Percentiles rank a stretch among this genome's conserved stretches.
Evolutionary conservation across 495 filamentous ascomycete species (phyloP).

Genomic region (Aspergillus leporis): DNA sequence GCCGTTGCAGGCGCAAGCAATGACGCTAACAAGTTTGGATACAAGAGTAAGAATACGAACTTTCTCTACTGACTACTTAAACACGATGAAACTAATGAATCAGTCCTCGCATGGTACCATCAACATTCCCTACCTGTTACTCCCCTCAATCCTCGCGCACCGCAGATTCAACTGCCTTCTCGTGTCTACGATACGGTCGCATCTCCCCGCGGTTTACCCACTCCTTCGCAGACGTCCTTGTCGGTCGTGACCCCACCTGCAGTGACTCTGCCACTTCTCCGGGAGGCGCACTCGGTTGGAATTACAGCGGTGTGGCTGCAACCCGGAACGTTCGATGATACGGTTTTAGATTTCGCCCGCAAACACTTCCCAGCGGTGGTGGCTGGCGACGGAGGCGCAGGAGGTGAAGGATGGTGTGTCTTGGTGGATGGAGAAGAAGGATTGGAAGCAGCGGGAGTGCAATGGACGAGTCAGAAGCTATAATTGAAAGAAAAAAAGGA

Average conservation of each 20-base stretch:
- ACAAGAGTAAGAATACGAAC: slow-evolving; percentile 62
- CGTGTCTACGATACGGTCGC: slow-evolving; percentile 62
- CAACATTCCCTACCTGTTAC: slow-evolving; percentile 71
- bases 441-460: slow-evolving; percentile 58
- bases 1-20: slow-evolving; percentile 90
- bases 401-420: slow-evolving; percentile 85
- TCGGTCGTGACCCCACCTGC: slow-evolving; percentile 84
- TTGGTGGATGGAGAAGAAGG: slow-evolving; percentile 83
- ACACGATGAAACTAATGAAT: slow-evolving; percentile 10
- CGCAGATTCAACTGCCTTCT: slow-evolving; percentile 56
- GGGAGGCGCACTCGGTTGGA: slow-evolving; percentile 78
- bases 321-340: slow-evolving; percentile 80
- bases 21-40: slow-evolving; percentile 83
- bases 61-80: not conserved
- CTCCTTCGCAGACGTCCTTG: slow-evolving; percentile 68
- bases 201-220: slow-evolving; percentile 60
- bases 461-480: slow-evolving; percentile 46
- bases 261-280: slow-evolving; percentile 66
- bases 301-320: slow-evolving; percentile 87
- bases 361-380: slow-evolving; percentile 68
- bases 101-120: slow-evolving; percentile 90
- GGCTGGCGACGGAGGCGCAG: slow-evolving; percentile 65
- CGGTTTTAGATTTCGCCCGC: slow-evolving; percentile 66
- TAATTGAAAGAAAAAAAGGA: slow-evolving; percentile 19
- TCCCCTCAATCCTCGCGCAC: slow-evolving; percentile 75